Evolutionary conservation across 208 protist species (phyloP).

Genomic region (Trypanosoma vivax): DNA sequence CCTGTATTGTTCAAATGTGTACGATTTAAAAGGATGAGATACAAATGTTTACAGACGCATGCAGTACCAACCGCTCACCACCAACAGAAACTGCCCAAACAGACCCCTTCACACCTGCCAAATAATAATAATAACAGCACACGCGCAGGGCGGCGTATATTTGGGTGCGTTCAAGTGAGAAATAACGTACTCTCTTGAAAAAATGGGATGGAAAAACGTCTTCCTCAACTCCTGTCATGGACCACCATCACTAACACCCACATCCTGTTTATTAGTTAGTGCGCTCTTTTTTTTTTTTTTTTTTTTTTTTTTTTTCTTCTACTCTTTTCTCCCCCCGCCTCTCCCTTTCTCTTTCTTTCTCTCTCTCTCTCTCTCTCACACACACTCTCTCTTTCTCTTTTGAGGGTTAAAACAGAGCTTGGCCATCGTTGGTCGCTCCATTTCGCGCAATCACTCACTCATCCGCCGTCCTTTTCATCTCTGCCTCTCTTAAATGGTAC

Average conservation of each 20-base stretch:
- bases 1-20: no score
- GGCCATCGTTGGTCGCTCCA: background rate
- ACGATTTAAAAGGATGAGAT: no score
- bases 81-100: no score
- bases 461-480: background rate
- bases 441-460: background rate
- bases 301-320: background rate
- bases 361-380: background rate
- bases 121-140: no score
- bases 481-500: background rate
- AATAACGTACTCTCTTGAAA: no score
- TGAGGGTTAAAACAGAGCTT: background rate
- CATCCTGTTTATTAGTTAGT: background rate
- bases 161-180: no score
- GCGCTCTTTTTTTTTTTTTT: background rate
- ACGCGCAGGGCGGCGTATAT: no score
- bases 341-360: background rate
- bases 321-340: background rate
- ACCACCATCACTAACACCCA: background rate
- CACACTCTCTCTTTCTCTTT: background rate
- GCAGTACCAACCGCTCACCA: no score
- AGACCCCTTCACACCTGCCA: no score
- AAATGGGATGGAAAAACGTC: no score
- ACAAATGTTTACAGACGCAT: no score
- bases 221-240: no score